These are phyloP conservation scores for Globisporangium middletonii DNA, from an alignment of 352 stramenopile genomes.

Conservation along the genomic window DNA sequence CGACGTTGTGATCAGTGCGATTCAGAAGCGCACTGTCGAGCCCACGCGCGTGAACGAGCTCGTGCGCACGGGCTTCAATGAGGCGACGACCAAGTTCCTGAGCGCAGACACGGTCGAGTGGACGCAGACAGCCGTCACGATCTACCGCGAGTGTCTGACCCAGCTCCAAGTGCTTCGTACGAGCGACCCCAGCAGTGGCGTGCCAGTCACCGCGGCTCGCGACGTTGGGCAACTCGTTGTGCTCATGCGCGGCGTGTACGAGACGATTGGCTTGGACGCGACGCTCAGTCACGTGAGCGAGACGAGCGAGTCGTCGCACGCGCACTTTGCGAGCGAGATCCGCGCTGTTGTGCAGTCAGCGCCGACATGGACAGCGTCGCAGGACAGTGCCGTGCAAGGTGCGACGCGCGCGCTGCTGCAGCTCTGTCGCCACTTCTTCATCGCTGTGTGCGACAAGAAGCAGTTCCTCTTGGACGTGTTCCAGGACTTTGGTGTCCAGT, in stretches of 20 bases:
- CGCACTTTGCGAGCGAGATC: conserved; percentile 45
- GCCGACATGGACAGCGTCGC: conserved; percentile 20
- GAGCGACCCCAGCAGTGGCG: not conserved
- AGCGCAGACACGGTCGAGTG: conserved; percentile 17
- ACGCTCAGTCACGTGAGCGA: conserved; percentile 1
- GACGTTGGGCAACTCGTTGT: conserved; percentile 28
- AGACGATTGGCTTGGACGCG: conserved; percentile 21
- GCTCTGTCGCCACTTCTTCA: conserved; percentile 45
- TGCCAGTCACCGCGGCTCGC: not conserved
- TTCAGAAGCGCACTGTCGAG: conserved; percentile 26
- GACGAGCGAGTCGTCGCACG: conserved; percentile 15
- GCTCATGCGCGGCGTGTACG: conserved; percentile 39
- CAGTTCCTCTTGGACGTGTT: conserved; percentile 64
- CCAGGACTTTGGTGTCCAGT: conserved; percentile 60
- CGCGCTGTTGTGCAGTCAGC: conserved; percentile 31
- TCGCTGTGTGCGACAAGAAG: conserved; percentile 51
- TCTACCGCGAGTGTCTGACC: conserved; percentile 28
- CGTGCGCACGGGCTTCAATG: conserved; percentile 16
- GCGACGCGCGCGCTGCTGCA: conserved; percentile 26
- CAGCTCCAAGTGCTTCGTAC: conserved; percentile 23
- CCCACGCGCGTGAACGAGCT: conserved; percentile 27
- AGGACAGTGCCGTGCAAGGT: conserved; percentile 7
- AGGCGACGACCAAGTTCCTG: conserved; percentile 10
- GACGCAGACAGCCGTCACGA: conserved; percentile 23
- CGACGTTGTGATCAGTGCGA: conserved; percentile 23